Evolutionary conservation across 2,329 filamentous ascomycete genomes (phyloP).

Genomic region (Botrytis elliptica): DNA sequence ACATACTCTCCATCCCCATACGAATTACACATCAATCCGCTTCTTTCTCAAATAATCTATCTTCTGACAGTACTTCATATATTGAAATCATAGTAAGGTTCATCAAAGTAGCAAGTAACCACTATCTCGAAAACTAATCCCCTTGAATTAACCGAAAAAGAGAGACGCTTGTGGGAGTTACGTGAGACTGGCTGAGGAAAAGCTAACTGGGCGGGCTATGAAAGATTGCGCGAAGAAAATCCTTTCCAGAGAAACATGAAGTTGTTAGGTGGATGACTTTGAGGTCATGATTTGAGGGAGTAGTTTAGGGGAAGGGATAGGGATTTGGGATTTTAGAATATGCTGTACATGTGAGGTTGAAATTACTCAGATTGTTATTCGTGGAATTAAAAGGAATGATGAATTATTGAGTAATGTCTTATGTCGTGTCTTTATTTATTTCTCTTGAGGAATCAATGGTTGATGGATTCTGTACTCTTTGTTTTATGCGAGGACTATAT

Average conservation of each 20-base stretch:
- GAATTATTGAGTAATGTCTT: not conserved
- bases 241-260: too few relatives aligned
- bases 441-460: not conserved
- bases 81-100: not conserved
- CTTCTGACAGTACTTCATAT: not conserved
- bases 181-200: not conserved
- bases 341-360: not conserved
- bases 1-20: not conserved
- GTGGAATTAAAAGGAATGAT: not conserved
- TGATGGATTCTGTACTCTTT: accelerated
- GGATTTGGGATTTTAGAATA: not conserved
- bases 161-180: not conserved
- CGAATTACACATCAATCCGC: not conserved
- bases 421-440: not conserved
- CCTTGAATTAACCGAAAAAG: not conserved
- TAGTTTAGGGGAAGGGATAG: not conserved
- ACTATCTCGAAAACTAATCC: not conserved
- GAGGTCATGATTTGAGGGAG: not conserved
- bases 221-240: accelerated
- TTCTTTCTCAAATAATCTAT: not conserved
- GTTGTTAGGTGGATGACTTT: not conserved
- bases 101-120: not conserved
- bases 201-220: not conserved
- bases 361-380: not conserved
- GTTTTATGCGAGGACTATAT: not conserved